A percentile compares a stretch with the other conserved stretches of the same genome.
Conservation (phyloP, 2,329 filamentous ascomycete species). For the Aquanectria penicillioides region DNA sequence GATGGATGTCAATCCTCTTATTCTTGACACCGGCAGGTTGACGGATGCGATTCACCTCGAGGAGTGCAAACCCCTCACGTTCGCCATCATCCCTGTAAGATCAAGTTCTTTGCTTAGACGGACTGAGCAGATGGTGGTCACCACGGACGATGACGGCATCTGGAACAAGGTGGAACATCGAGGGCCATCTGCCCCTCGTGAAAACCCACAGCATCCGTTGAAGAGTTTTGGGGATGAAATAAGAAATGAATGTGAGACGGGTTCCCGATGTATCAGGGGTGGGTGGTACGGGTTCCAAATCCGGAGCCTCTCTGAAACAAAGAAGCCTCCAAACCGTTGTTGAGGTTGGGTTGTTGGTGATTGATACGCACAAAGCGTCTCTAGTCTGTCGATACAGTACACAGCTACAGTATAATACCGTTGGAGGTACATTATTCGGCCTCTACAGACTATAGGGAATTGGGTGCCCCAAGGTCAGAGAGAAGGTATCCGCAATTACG, state of each 20-base stretch:
- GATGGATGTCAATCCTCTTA: neutral
- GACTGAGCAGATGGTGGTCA: conserved; percentile 24
- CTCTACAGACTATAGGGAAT: too few species aligned
- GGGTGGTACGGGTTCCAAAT: conserved; percentile 27
- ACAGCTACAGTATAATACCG: too few species aligned
- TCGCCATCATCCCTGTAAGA: conserved; percentile 34
- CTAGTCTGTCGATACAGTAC: too few species aligned
- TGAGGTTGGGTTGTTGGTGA: conserved; percentile 7
- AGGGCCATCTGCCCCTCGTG: conserved; percentile 13
- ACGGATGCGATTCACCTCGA: neutral
- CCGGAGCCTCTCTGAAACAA: conserved; percentile 38
- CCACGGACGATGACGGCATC: conserved; percentile 29
- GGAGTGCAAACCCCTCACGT: conserved; percentile 36
- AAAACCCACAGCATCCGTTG: conserved; percentile 2
- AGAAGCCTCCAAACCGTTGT: conserved; percentile 28
- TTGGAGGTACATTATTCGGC: too few species aligned
- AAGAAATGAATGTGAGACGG: conserved; percentile 23
- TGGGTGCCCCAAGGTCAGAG: too few species aligned
- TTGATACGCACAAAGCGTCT: conserved; percentile 20
- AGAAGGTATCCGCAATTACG: too few species aligned
- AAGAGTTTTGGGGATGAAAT: conserved; percentile 11
- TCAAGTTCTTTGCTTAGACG: conserved; percentile 12
- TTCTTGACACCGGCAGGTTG: neutral
- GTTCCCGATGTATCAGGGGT: conserved; percentile 21
- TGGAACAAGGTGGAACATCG: conserved; percentile 6